phyloP scores from a whole-genome alignment of 2,329 filamentous ascomycete species.

The Metarhizium rileyi region DNA sequence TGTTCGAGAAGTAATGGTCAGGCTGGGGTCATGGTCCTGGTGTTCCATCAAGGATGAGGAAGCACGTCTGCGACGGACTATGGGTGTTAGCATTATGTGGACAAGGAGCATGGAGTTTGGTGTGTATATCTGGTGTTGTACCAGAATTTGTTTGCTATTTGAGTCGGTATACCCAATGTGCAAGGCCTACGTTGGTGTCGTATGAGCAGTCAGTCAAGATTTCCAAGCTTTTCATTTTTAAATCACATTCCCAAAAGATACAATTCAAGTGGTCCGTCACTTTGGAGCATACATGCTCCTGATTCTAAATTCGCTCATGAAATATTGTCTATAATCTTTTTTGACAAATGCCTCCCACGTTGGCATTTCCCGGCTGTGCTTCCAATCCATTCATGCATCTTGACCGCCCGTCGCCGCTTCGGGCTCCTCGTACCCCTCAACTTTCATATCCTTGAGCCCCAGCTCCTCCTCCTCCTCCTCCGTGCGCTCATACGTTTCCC shows the following conservation, averaged over 20 bases:
- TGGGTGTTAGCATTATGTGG: not conserved
- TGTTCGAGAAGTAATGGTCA: not conserved
- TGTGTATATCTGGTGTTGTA: not conserved
- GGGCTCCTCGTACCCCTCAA: slow-evolving; percentile 63
- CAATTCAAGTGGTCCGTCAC: too few species aligned
- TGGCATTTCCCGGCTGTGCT: not conserved
- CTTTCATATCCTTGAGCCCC: slow-evolving; percentile 85
- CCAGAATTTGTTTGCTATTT: not conserved
- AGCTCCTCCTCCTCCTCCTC: slow-evolving; percentile 90
- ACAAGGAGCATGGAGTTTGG: not conserved
- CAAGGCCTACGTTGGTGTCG: not conserved
- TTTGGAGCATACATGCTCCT: not conserved
- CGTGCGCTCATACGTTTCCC: slow-evolving; percentile 77
- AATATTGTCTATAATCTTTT: not conserved
- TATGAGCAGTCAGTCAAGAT: not conserved
- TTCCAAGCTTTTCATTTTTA: not conserved
- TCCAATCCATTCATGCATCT: not conserved
- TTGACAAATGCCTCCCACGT: not conserved
- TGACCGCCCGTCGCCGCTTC: slow-evolving; percentile 19
- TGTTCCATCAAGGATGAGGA: not conserved
- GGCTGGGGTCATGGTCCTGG: not conserved
- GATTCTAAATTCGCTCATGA: not conserved
- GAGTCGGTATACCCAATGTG: slow-evolving; percentile 1
- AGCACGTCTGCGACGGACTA: not conserved
- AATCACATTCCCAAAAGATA: not conserved